Evolutionary conservation across 164 flowering plant genomes (phyloP).

Genomic region (Warburgia ugandensis): DNA sequence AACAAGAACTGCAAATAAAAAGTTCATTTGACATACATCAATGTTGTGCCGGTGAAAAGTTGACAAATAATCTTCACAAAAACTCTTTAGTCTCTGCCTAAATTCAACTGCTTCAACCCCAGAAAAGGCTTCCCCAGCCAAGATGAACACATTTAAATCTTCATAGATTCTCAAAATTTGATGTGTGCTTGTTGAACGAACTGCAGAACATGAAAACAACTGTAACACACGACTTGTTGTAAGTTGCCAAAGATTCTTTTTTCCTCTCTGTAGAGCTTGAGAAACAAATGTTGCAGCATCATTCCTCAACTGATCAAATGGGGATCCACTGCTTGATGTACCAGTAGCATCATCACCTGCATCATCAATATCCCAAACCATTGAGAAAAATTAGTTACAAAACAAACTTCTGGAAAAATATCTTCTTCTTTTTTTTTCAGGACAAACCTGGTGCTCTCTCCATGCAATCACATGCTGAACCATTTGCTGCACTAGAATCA

Average conservation of each 20-base stretch:
- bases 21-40: constrained; percentile 43
- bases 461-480: constrained; percentile 18
- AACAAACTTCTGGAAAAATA: no score
- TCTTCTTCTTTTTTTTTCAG: no score
- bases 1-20: background rate
- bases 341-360: constrained; percentile 14
- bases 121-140: constrained; percentile 97
- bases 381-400: no score
- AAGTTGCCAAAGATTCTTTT: constrained; percentile 95
- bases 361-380: background rate
- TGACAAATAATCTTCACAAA: constrained; percentile 71
- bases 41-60: constrained; percentile 89
- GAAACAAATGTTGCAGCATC: constrained; percentile 74
- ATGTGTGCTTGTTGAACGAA: constrained; percentile 76
- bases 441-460: constrained; percentile 16
- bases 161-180: constrained; percentile 88
- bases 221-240: constrained; percentile 83
- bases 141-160: constrained; percentile 73
- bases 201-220: constrained; percentile 74
- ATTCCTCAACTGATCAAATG: constrained; percentile 78
- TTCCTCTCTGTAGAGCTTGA: constrained; percentile 76
- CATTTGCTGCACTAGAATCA: constrained; percentile 17
- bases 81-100: constrained; percentile 71
- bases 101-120: constrained; percentile 86
- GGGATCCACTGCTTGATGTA: constrained; percentile 69